A percentile compares a stretch with the other conserved stretches of the same genome.
These are phyloP conservation scores for Naegleria gruberi DNA, from an alignment of 208 protist genomes.

Conservation along the genomic window DNA sequence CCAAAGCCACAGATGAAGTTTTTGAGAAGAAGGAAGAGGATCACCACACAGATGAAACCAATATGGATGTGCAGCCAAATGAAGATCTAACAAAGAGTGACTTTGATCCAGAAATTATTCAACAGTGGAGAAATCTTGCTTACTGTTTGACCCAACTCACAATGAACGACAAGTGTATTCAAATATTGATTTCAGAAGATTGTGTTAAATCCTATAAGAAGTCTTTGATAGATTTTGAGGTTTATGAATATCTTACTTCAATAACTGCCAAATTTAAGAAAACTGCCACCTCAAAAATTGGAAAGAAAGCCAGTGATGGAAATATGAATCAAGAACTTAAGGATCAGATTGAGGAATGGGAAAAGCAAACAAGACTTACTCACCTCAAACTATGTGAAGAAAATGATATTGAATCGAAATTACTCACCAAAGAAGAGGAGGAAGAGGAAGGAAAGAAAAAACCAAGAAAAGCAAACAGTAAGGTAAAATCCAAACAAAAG, in stretches of 20 bases:
- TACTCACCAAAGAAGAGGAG: background rate
- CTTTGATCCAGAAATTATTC: background rate
- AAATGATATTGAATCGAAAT: background rate
- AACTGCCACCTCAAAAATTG: background rate
- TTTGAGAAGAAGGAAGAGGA: background rate
- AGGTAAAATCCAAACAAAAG: background rate
- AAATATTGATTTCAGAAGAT: slow-evolving; percentile 39
- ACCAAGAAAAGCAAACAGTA: background rate
- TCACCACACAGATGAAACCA: slow-evolving; percentile 5
- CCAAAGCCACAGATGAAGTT: background rate
- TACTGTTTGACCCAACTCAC: slow-evolving; percentile 44
- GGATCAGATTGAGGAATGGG: background rate
- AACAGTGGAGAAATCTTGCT: slow-evolving; percentile 41
- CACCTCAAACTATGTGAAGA: background rate
- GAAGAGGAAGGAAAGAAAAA: background rate
- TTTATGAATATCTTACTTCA: background rate
- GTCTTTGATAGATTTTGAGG: slow-evolving; percentile 37
- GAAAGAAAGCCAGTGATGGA: background rate
- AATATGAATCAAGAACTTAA: background rate
- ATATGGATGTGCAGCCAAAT: background rate
- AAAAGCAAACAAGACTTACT: background rate
- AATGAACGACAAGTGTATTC: slow-evolving; percentile 43
- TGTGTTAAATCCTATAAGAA: slow-evolving; percentile 33
- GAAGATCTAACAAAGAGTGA: background rate
- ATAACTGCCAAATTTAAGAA: background rate